Base-by-base conservation (phyloP, 129 eudicot genomes). In the Arctium lappa region DNA sequence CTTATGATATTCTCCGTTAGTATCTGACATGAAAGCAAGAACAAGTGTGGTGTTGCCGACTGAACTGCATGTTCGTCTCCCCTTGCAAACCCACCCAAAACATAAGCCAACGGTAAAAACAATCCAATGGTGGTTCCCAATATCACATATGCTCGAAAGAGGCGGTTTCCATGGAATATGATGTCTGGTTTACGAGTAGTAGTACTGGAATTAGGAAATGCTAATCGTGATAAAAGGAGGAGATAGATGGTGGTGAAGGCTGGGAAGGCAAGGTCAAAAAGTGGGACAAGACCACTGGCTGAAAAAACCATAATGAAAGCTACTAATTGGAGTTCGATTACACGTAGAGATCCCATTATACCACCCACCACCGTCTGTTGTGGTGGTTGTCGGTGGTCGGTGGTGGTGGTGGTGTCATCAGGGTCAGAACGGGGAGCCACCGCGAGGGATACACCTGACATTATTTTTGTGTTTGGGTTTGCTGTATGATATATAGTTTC, bases 301-400 rank as follows among this genome's bases (percentile, higher is more conserved):
- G 97, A 95, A 85, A 95, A 90, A 1, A 95, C 97, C 97, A 95
- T 93, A 8, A 95, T 95, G 94, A 95, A 93, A 32, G 93, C 97
- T 50, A 95, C 99, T 29, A 95, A 34, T 42, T 95, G 99, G n/a
- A 91, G 87, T 72, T 93, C 95, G 37, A 93, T 89, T 0, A 91
- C 88, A 2, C 92, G 95, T 12, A 93, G 84, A 31, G 95, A 91
- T 2, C 97, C 97, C 92, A 91, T 87, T 13, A 89, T 38, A 2
- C 95, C 90, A 2, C 85, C 89, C 15, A 69, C 44, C 22, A 2
- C 63, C 18, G 78, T 7, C 11, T 78, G 78, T 63, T 60, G 16
- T 34, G 85, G 68, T 76, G 80, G 72, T 31, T 84, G 80, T 18
- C 53, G 53, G 48, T 9, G 13, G 65, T 8, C n/a, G n/a, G n/a